Conservation (phyloP, 139 green algal genomes). For the Nannochloris sp. region DNA sequence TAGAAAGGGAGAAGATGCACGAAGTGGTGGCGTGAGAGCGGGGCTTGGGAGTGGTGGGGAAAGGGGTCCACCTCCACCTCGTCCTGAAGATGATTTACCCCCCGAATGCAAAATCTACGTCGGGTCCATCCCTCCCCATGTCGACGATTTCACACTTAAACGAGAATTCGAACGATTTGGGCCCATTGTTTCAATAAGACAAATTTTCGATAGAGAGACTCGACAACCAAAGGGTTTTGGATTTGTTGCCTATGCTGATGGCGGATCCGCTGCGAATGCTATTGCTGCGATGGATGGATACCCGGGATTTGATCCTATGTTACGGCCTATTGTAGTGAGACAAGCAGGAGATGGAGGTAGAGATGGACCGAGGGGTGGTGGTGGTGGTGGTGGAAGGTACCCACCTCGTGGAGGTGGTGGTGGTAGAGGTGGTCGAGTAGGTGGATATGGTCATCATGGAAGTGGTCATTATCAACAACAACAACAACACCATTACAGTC, state of each 20-base stretch:
- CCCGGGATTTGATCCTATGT: conserved; percentile 2
- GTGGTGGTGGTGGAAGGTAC: background rate
- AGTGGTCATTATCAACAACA: too few species aligned
- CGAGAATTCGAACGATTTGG: conserved; percentile 32
- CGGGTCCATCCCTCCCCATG: conserved; percentile 11
- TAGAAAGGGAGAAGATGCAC: background rate
- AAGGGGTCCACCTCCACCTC: background rate
- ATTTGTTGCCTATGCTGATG: conserved; percentile 47
- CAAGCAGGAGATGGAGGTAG: conserved; percentile 3
- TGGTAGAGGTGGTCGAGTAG: background rate
- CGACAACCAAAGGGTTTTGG: conserved; percentile 40
- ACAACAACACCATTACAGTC: too few species aligned
- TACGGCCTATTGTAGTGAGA: conserved; percentile 15
- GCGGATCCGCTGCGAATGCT: conserved; percentile 8
- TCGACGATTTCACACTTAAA: conserved; percentile 16
- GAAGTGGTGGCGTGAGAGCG: background rate
- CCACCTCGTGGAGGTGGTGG: background rate
- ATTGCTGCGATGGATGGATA: conserved; percentile 25
- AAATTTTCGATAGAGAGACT: conserved; percentile 49
- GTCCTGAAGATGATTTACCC: conserved; percentile 16
- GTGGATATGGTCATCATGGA: background rate
- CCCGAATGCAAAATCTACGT: conserved; percentile 36
- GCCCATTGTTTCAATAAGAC: conserved; percentile 24
- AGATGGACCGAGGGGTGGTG: background rate
- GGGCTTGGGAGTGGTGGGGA: background rate